Evolutionary conservation across 495 filamentous ascomycete genomes (phyloP), one percentile per base, ranked within the genome.

Genomic region (Aspergillus cavernicola): DNA sequence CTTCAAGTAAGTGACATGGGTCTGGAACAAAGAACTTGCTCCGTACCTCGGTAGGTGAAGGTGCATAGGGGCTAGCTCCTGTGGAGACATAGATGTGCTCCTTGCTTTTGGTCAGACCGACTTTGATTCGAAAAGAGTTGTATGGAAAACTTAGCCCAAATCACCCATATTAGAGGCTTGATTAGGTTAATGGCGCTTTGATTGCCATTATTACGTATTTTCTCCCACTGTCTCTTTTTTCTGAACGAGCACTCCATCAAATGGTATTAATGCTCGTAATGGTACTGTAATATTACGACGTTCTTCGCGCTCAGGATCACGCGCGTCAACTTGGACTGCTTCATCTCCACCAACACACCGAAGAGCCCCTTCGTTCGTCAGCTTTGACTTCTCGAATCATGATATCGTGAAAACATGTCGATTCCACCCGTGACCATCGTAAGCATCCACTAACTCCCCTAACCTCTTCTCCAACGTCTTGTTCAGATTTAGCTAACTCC

Each of bases 401-500:
- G 38, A 22, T 22, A 12, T 2, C 4, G 7, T 4, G 31, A 31
- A 15, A 53, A 39, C 9, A 63, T 66, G 63, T 44, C 60, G 16
- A 44, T 75, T 48, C 70, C 77, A 50, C 63, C 70, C 23, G 72
- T 85, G 47, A 83, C 80, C 46, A 56, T 77, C 52, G 83, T 84
- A 66, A 58, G 76, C 57, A 44, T 20, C 20, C 23, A 15, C 40
- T 16, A 16, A 41, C 31, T 20, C 26, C 22, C n/a, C n/a, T n/a
- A n/a, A n/a, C n/a, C 28, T 50, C 19, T 26, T 32, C 18, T 32
- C 13, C 10, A 12, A 16, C 37, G 0, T 29, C 11, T 13, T 16
- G 15, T 19, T 11, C 6, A 33, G 10, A 13, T 29, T 13, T 15
- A 24, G 63, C 59, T 15, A 29, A 16, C 8, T 0, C 12, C n/a